These are phyloP conservation scores for Fonsecaea multimorphosa DNA, from an alignment of 2,329 filamentous ascomycete genomes.

Conservation along the genomic window DNA sequence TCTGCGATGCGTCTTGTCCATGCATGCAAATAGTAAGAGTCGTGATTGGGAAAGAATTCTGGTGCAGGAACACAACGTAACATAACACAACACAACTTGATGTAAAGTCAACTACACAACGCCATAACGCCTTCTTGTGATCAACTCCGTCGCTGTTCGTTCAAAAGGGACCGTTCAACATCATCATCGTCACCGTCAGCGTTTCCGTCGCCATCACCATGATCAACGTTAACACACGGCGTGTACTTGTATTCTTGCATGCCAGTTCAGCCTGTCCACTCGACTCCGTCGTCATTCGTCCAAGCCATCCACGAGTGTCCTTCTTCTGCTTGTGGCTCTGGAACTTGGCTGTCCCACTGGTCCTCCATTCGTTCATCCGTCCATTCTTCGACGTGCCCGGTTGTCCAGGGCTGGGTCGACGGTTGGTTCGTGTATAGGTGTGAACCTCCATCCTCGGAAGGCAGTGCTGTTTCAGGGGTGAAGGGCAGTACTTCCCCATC, in stretches of 20 bases:
- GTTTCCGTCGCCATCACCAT: too few relatives aligned
- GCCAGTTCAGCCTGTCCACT: background rate
- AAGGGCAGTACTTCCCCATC: too few relatives aligned
- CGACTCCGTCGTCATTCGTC: background rate
- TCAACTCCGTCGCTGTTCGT: too few relatives aligned
- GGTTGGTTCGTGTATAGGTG: background rate
- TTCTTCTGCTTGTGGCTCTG: background rate
- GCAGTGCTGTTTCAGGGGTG: background rate
- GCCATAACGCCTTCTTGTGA: too few relatives aligned
- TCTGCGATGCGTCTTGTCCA: too few relatives aligned
- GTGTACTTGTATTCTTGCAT: background rate
- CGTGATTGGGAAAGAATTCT: too few relatives aligned
- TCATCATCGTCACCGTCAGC: too few relatives aligned
- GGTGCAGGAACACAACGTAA: too few relatives aligned
- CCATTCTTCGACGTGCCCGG: background rate
- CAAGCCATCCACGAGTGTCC: background rate
- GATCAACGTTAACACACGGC: background rate
- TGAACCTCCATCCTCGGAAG: background rate
- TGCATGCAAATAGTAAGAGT: too few relatives aligned
- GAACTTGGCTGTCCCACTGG: background rate
- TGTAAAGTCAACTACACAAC: too few relatives aligned
- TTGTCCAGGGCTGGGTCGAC: background rate
- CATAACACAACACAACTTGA: too few relatives aligned
- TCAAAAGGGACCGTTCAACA: too few relatives aligned
- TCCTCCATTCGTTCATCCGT: background rate